Conservation (phyloP, 805 yeast genomes). For the Candida nonsorbophila region DNA sequence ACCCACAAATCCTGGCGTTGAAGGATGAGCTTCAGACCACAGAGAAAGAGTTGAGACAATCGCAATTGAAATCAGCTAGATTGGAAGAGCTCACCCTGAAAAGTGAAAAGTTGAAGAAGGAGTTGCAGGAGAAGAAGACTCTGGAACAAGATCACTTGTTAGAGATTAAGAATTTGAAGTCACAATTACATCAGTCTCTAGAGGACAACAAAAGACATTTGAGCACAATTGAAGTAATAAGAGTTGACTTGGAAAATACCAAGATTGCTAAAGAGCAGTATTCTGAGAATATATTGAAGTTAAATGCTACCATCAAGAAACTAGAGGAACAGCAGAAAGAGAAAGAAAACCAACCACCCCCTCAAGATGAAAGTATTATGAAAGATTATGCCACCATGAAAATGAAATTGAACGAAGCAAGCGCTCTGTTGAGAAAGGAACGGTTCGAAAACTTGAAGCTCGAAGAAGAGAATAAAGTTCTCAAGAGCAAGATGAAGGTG, state of each 20-base stretch:
- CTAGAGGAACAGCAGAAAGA: slow-evolving; percentile 17
- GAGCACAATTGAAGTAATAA: slow-evolving; percentile 12
- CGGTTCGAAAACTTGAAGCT: slow-evolving; percentile 40
- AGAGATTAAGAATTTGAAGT: slow-evolving; percentile 3
- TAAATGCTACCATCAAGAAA: slow-evolving; percentile 16
- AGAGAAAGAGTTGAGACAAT: slow-evolving; percentile 5
- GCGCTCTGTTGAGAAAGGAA: slow-evolving; percentile 45
- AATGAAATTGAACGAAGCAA: slow-evolving; percentile 47
- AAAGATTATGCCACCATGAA: slow-evolving; percentile 46
- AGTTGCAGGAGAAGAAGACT: slow-evolving; percentile 2
- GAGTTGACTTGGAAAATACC: slow-evolving; percentile 16
- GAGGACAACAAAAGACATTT: slow-evolving; percentile 9
- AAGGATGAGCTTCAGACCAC: too few species aligned
- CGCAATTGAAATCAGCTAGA: not conserved
- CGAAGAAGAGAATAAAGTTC: slow-evolving; percentile 51
- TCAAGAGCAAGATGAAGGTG: slow-evolving; percentile 44
- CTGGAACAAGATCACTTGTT: not conserved
- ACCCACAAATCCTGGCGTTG: slow-evolving; percentile 6
- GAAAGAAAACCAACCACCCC: slow-evolving; percentile 33
- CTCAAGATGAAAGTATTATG: slow-evolving; percentile 18
- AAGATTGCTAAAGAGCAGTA: slow-evolving; percentile 19
- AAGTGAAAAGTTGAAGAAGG: slow-evolving; percentile 5
- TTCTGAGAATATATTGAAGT: slow-evolving; percentile 18
- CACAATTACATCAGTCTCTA: slow-evolving; percentile 3
- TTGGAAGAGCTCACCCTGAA: slow-evolving; percentile 1